Percentiles rank a stretch among this genome's conserved stretches.
Evolutionary conservation across 2,329 filamentous ascomycete species (phyloP).

Genomic region (Exophiala aquamarina): DNA sequence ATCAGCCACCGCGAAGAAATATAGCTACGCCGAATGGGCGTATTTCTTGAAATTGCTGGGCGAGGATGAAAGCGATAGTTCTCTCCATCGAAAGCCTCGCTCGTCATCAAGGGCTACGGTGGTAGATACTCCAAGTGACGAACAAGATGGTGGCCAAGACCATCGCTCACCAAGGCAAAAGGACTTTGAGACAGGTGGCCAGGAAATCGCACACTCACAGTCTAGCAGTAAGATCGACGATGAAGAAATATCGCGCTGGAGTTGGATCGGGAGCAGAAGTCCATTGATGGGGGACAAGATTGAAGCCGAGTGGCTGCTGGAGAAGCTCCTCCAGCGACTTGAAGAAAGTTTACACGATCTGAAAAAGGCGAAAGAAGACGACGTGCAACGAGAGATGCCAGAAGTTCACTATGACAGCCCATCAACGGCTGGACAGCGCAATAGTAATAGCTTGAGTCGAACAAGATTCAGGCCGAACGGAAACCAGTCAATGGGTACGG

Average conservation of each 20-base stretch:
- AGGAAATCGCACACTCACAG: neutral
- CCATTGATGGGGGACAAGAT: slow-evolving; percentile 42
- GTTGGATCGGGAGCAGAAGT: slow-evolving; percentile 41
- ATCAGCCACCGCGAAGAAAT: slow-evolving; percentile 35
- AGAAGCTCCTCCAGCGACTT: slow-evolving; percentile 38
- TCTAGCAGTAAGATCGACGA: neutral
- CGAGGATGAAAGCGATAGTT: slow-evolving; percentile 42
- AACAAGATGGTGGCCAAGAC: slow-evolving; percentile 1
- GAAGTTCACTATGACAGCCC: too few species aligned
- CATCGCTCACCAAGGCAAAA: neutral
- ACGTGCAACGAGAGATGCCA: too few species aligned
- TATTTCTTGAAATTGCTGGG: slow-evolving; percentile 51
- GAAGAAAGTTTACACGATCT: slow-evolving; percentile 35
- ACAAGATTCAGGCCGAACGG: too few species aligned
- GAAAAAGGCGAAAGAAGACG: slow-evolving; percentile 6
- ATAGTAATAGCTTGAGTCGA: too few species aligned
- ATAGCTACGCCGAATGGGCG: slow-evolving; percentile 47
- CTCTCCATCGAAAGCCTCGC: slow-evolving; percentile 30
- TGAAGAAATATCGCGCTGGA: slow-evolving; percentile 33
- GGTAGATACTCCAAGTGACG: neutral
- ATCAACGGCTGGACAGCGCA: too few species aligned
- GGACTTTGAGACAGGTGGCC: neutral
- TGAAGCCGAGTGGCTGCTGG: slow-evolving; percentile 45
- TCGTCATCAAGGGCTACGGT: slow-evolving; percentile 3
- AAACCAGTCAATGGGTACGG: too few species aligned